Evolutionary conservation across 1,284 basidiomycete genomes (phyloP).

Genomic region (Exobasidium cylindrosporum): DNA sequence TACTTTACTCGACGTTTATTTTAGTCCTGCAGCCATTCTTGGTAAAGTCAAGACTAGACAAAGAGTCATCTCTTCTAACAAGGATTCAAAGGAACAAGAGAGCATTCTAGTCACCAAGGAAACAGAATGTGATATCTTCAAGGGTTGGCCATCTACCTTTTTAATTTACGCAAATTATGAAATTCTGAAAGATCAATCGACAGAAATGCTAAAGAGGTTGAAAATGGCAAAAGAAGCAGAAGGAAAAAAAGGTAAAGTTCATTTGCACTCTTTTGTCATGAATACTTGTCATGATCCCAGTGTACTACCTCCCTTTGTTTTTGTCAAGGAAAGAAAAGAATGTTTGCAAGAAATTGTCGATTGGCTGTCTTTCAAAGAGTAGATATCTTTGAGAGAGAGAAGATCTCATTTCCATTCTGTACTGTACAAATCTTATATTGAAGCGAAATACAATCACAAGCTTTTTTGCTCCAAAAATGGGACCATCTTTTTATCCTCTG

Average conservation of each 20-base stretch:
- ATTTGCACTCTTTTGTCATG: neutral
- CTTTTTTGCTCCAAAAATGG: too few species aligned
- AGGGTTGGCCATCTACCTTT: neutral
- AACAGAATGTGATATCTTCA: neutral
- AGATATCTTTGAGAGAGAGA: too few species aligned
- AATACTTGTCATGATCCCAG: neutral
- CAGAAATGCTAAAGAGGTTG: neutral
- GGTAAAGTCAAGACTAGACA: neutral
- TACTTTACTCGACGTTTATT: neutral
- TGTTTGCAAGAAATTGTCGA: neutral
- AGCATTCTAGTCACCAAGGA: neutral
- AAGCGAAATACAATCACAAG: too few species aligned
- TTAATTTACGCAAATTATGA: neutral
- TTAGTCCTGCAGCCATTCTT: neutral
- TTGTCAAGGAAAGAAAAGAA: constrained; percentile 2
- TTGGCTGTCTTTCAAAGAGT: constrained; percentile 2
- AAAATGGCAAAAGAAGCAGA: neutral
- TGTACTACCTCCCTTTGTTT: neutral
- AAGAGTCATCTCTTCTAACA: neutral
- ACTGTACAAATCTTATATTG: too few species aligned
- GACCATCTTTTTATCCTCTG: too few species aligned
- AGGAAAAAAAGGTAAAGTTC: neutral
- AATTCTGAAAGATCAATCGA: neutral
- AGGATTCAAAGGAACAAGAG: neutral
- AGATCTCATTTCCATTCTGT: too few species aligned